These are phyloP conservation scores for Acanthamoeba triangularis DNA, from an alignment of 208 protist genomes.

Conservation along the genomic window DNA sequence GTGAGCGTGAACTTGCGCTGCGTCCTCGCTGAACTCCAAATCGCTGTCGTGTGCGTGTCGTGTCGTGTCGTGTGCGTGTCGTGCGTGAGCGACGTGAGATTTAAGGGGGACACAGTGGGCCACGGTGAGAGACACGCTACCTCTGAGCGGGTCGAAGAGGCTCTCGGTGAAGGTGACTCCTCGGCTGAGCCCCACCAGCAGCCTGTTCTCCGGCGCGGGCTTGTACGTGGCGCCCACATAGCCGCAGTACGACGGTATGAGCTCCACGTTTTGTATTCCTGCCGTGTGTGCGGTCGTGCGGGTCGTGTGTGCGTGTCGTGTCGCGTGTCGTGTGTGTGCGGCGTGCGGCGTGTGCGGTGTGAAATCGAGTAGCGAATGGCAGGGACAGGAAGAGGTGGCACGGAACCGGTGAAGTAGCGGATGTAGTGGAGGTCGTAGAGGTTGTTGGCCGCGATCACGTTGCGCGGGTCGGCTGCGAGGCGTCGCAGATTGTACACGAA, in stretches of 20 bases:
- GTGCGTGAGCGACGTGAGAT: not conserved
- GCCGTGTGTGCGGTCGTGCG: not conserved
- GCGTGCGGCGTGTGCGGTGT: not conserved
- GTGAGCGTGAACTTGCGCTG: not conserved
- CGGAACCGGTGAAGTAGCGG: slow-evolving; percentile 57
- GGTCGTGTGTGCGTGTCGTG: not conserved
- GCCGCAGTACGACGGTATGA: slow-evolving; percentile 63
- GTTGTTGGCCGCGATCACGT: slow-evolving; percentile 81
- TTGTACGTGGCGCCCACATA: slow-evolving; percentile 56
- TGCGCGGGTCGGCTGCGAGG: slow-evolving; percentile 18
- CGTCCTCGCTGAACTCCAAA: not conserved
- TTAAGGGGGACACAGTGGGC: not conserved
- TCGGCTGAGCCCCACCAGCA: slow-evolving; percentile 38
- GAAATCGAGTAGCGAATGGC: too few species aligned
- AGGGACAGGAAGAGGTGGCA: not conserved
- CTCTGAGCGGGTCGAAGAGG: not conserved
- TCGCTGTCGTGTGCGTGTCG: not conserved
- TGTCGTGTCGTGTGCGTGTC: not conserved
- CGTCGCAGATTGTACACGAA: slow-evolving; percentile 40
- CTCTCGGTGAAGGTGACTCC: slow-evolving; percentile 3
- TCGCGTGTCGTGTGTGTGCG: not conserved
- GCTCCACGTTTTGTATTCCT: slow-evolving; percentile 63
- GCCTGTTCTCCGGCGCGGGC: not conserved
- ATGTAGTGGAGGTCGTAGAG: slow-evolving; percentile 80
- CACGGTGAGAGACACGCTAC: not conserved